phyloP scores from a whole-genome alignment of 352 stramenopile species.

The Globisporangium parvum region DNA sequence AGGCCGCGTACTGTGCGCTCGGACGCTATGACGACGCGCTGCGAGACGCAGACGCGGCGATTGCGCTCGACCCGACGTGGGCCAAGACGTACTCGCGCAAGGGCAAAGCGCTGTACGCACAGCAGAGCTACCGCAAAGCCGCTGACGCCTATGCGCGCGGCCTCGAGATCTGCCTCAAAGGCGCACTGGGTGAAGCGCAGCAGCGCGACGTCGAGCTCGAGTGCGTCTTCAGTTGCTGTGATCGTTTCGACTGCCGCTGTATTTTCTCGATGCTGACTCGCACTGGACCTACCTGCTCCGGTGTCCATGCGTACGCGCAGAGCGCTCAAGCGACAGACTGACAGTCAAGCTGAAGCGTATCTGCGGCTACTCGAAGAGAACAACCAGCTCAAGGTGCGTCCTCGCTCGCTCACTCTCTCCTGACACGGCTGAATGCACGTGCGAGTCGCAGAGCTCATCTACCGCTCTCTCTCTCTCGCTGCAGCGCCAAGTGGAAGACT shows the following conservation, averaged over 20 bases:
- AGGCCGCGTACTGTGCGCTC: conserved; percentile 63
- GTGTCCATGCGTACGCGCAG: conserved; percentile 14
- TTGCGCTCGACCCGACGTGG: conserved; percentile 58
- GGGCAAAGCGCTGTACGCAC: conserved; percentile 70
- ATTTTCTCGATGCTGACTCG: neutral
- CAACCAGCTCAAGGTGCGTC: conserved; percentile 54
- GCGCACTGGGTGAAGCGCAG: conserved; percentile 52
- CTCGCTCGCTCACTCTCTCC: neutral
- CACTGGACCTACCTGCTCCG: neutral
- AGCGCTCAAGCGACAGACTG: conserved; percentile 59
- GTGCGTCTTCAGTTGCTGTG: conserved; percentile 24
- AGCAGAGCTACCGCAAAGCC: conserved; percentile 54
- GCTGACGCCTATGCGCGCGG: conserved; percentile 72
- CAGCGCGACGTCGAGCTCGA: conserved; percentile 71
- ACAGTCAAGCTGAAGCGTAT: conserved; percentile 66
- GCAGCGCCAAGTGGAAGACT: conserved; percentile 68
- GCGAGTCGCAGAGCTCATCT: neutral
- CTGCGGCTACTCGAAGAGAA: conserved; percentile 74
- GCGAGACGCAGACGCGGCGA: conserved; percentile 52
- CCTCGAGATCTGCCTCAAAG: conserved; percentile 65
- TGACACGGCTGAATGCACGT: no score
- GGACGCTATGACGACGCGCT: conserved; percentile 42
- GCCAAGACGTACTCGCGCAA: conserved; percentile 74
- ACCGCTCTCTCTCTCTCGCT: neutral
- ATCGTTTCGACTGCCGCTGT: neutral